Base-by-base conservation (phyloP, 2,329 filamentous ascomycete species). In the Colletotrichum ledebouriae region DNA sequence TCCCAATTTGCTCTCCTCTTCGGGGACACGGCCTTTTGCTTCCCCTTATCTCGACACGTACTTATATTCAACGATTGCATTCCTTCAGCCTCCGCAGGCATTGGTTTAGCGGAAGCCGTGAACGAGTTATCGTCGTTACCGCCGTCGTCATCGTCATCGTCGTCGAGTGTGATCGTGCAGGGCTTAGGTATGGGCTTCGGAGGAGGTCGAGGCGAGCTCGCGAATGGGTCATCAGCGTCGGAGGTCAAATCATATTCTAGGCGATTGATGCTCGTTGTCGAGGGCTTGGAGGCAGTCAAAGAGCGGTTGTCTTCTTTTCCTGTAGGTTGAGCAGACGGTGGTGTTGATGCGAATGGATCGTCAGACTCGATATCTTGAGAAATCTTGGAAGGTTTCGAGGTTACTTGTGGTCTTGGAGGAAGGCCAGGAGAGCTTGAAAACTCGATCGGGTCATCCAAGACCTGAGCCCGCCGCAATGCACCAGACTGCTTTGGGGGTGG, bases 1-100 rank as follows among this genome's bases (percentile, higher is more conserved):
- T 86, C 84, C 83, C 83, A 85, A 0, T 76, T 75, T 3, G 73
- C 73, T 4, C 75, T 72, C 20, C 72, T 63, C 52, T 71, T 78
- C 5, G 73, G 66, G 6, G 71, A 50, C 15, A 68, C 74, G 2
- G 63, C 46, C 29, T 61, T 67, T 13, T 58, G 11, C 39, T 72
- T 70, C 3, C 66, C 56, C 20, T 69, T 69, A 3, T 15, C 34
- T 10, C 39, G 2, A 1, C 12, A 13, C 4, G 3, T 15, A 4
- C 9, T 42, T 6, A 11, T 50, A 7, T 1, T 34, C 6, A 34
- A 29, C n/a, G 57, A 9, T 17, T 15, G 11, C 10, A 10, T 10
- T 6, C 25, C 25, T 2, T 3, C 2, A 3, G 13, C 47, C 6
- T 33, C 25, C 1, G 11, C 6, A 15, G 55, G 22, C 7, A 52